These are phyloP conservation scores for Letharia columbiana DNA, from an alignment of 495 filamentous ascomycete genomes.

Conservation along the genomic window DNA sequence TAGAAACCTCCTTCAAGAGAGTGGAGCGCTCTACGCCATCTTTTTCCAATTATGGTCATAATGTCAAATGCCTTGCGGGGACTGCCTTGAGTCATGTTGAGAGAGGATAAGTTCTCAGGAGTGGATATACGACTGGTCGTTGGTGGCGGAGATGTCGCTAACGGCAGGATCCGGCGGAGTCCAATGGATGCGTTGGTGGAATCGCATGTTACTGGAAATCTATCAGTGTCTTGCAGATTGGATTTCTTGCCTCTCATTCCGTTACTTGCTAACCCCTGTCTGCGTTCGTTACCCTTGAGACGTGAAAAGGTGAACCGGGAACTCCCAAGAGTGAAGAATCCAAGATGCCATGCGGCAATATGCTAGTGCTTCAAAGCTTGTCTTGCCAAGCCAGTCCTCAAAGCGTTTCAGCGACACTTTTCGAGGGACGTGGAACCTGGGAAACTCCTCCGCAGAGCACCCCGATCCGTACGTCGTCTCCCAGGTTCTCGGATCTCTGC, in stretches of 20 bases:
- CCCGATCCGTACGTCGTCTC: too few species aligned
- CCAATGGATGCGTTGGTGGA: not conserved
- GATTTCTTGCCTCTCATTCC: not conserved
- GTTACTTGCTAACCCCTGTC: too few species aligned
- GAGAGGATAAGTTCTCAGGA: not conserved
- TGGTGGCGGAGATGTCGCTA: not conserved
- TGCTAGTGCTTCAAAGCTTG: too few species aligned
- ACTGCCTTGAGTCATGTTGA: not conserved
- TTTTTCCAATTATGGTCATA: not conserved
- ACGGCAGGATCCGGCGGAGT: not conserved
- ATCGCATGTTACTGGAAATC: not conserved
- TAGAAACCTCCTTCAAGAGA: not conserved
- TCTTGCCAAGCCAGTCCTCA: too few species aligned
- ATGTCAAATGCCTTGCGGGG: not conserved
- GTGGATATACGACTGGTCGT: not conserved
- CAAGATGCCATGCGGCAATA: too few species aligned
- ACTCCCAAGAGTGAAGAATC: too few species aligned
- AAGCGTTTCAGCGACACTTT: too few species aligned
- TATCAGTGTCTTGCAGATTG: not conserved
- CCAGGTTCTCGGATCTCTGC: too few species aligned
- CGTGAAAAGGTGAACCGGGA: too few species aligned
- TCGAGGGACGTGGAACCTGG: too few species aligned
- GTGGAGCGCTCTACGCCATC: not conserved
- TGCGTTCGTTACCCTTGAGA: too few species aligned
- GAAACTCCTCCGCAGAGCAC: too few species aligned